Base-by-base conservation (phyloP, 2,329 filamentous ascomycete species). In the Botrytis cinerea region DNA sequence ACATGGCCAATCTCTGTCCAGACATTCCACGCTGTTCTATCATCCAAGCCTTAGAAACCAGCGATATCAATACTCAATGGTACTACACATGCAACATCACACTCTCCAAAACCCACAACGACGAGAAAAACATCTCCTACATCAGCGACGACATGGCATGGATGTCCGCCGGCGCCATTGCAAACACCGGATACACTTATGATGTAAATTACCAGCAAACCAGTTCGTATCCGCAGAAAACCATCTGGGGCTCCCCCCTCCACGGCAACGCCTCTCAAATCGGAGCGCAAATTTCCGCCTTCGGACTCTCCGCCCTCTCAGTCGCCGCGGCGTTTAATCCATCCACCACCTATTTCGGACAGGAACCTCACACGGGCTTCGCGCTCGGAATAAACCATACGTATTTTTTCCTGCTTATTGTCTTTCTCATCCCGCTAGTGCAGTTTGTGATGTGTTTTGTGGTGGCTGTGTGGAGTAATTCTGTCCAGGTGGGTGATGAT, bases 221-320 rank as follows among this genome's bases (percentile, higher is more conserved):
- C 62, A 83, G 85, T 75, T 82, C 81, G 16, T 86, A 86, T 69
- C 84, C 85, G 0, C 79, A 81, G 40, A 82, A 84, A 69, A 82
- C 82, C 1, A 73, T 79, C 7, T 85, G 82, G 69, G 85, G 85
- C 2, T 54, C 60, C 0, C 78, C 81, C 4, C 70, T 77, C 20
- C 72, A 79, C 20, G 85, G 85, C 1, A 75, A 77, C 38, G 59
- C 62, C 0, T 45, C 77, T 0, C 72, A 70, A 0, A 84, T 88
- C 78, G 85, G 82, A 5, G 78, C 77, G 14, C 70, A 79, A 9
- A 79, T 85, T 25, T 77, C 82, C 0, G 75, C 79, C 1, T 86
- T 83, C 70, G 78, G 82, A 4, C 77, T 82, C 0, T 83, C 83
- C 2, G 64, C 78, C 2, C 77, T 81, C 22, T 76, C 75, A 0